Evolutionary conservation across 176 grass and related monocot genomes (phyloP), one percentile per base, ranked within the genome.

Genomic region (Luzula sylvatica): DNA sequence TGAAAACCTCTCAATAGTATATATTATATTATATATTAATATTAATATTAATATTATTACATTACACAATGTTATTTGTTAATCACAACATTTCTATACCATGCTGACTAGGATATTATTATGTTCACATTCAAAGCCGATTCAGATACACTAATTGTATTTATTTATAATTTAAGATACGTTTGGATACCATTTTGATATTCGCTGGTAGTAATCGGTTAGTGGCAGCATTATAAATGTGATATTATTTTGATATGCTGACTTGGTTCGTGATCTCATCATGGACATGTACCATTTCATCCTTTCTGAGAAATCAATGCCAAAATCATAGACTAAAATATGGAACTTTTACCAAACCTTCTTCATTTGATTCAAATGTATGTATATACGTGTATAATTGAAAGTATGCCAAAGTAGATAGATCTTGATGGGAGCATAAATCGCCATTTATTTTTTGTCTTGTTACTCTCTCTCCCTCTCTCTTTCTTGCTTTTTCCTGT

Each of bases 291-390:
- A n/a, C n/a, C n/a, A n/a, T n/a, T n/a, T n/a, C n/a, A n/a, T n/a
- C n/a, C n/a, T n/a, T n/a, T n/a, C n/a, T n/a, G n/a, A n/a, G n/a
- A n/a, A 22, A 15, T 15, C 46, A 64, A 64, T 19, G 43, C 40
- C 59, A 32, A 64, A 64, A 64, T 41, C 59, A 64, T 38, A 38
- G 9, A 64, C 42, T 26, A 63, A 63, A 48, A 63, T 22, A 45
- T 61, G 57, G 57, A 61, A 41, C 41, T 62, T 42, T 11, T 15
- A 30, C 59, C n/a, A 35, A 35, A 7, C 5, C 30, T 35, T 9
- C 30, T 35, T 9, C 30, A 35, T 35, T 35, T 35, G 7, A 35
- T 35, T 7, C 30, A 4, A 35, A 35, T 35, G 1, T 35, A 35
- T 35, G 7, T 35, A 35, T 35, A 35, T 35, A 35, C 5, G 22